Evolutionary conservation across 1,284 basidiomycete genomes (phyloP), one percentile per base, ranked within the genome.

Genomic region (Cutaneotrichosporon sp.): DNA sequence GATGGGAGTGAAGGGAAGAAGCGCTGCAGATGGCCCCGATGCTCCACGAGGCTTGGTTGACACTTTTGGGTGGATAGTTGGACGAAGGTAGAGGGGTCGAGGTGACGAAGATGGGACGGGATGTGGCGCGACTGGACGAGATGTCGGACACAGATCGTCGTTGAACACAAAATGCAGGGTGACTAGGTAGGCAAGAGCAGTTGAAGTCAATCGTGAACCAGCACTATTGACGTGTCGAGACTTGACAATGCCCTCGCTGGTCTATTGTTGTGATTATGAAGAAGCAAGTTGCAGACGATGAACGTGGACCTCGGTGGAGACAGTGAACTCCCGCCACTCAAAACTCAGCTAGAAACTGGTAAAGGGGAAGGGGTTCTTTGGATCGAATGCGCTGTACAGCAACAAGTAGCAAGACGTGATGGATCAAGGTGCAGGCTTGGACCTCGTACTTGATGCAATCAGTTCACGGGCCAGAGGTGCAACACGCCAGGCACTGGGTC

Each of bases 371-470:
- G 7, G 42, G 42, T 46, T 7, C 16, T 16, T 7, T 46, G 42
- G 42, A n/a, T 16, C 42, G 4, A 46, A n/a, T 18, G 42, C 42
- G 42, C 18, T 46, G 0, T 46, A 18, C 18, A n/a, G 42, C 18
- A 26, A 18, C 18, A 26, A 18, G 42, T 5, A 18, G 6, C 16
- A 18, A 18, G 42, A n/a, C 18, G 42, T 2, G 40, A 6, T 46
- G 42, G 4, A 46, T 6, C 16, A 46, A 18, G 42, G 9, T 7
- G 42, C 42, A 18, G 42, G 42, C 42, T 46, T 46, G 42, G 42
- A 46, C 18, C 42, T 46, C 42, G 42, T n/a, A 46, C 49, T 26
- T 50, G 22, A 26, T 50, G 49, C 49, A 16, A 50, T 50, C 49
- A 16, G 22, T 50, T 4, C 6, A 50, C 49, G 49, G 26, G 22